Base-by-base conservation (phyloP, 1,284 basidiomycete species). In the Trametes pubescens region DNA sequence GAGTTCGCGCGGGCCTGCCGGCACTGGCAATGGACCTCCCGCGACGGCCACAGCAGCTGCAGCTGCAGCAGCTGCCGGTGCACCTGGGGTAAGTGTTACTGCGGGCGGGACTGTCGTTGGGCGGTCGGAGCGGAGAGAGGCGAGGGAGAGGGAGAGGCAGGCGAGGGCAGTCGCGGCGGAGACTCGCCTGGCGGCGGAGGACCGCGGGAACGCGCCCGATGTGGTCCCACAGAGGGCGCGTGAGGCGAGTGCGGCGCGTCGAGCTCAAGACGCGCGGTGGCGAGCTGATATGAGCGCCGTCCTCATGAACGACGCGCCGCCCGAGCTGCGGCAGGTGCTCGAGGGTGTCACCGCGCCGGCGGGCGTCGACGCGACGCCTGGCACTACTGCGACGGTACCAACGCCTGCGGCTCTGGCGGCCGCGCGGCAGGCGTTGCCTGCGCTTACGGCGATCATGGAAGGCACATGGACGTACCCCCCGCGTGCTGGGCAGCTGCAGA, bases 81-180 rank as follows among this genome's bases (percentile, higher is more conserved):
- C 38, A 3, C 14, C 63, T 14, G 16, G 52, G 14, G 65, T 38
- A 11, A 13, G 22, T 2, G 51, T 61, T 2, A 51, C 62, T 38
- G n/a, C 62, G 14, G 59, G 59, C 21, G 66, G 60, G 37, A 63
- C 62, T 3, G 58, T 66, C 16, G 59, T 62, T 11, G 70, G 62
- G 0, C 71, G 74, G 14, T 66, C 66, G 18, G 74, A 74, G 59
- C 62, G 74, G 24, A 58, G 74, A 16, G 72, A 72, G 35, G 69
- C 69, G 18, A 70, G 74, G 9, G 74, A 75, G 49, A 69, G 71
- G 38, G 71, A 71, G 29, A 53, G 72, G 44, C 61, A 63, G 44
- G 68, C 67, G 40, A 59, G 69, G 34, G 69, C 65, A 52, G 40
- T 61, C 16, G 67, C 67, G 13, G 63, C 57, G 44, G 67, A 71